Percentiles rank a stretch among this genome's conserved stretches.
These are phyloP conservation scores for Solanum raphanifolium DNA, from an alignment of 257 asterid genomes.

Conservation along the genomic window DNA sequence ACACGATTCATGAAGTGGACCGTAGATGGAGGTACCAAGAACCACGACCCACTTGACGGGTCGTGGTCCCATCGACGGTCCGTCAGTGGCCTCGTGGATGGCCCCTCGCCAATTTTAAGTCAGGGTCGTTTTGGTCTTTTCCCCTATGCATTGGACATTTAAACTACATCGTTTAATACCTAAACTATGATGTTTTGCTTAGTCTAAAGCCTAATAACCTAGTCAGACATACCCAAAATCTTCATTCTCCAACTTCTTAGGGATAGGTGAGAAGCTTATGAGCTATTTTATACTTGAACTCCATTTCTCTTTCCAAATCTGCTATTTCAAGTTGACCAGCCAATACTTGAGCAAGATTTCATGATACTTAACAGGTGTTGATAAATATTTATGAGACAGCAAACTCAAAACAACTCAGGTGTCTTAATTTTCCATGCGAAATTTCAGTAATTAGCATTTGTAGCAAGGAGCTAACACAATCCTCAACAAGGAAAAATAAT, in stretches of 20 bases:
- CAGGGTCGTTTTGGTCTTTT: too few species aligned
- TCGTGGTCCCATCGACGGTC: too few species aligned
- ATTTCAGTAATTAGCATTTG: neutral
- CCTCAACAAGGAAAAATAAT: neutral
- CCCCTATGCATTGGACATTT: too few species aligned
- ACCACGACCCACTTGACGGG: too few species aligned
- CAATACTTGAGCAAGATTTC: neutral
- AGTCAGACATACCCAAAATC: neutral
- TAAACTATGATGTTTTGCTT: too few species aligned
- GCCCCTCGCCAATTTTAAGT: too few species aligned
- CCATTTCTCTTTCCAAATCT: neutral
- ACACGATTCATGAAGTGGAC: too few species aligned
- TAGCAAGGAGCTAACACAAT: neutral
- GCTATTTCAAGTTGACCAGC: neutral
- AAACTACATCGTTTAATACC: too few species aligned
- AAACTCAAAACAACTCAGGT: neutral
- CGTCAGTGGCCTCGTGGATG: too few species aligned
- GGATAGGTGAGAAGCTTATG: neutral
- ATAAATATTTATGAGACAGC: neutral
- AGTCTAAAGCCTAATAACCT: too few species aligned
- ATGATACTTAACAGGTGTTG: neutral
- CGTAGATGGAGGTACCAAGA: too few species aligned
- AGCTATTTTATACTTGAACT: neutral
- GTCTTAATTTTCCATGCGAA: neutral
- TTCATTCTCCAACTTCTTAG: neutral